These are phyloP conservation scores for Carex scoparia DNA, from an alignment of 176 grass and related monocot genomes.

Conservation along the genomic window DNA sequence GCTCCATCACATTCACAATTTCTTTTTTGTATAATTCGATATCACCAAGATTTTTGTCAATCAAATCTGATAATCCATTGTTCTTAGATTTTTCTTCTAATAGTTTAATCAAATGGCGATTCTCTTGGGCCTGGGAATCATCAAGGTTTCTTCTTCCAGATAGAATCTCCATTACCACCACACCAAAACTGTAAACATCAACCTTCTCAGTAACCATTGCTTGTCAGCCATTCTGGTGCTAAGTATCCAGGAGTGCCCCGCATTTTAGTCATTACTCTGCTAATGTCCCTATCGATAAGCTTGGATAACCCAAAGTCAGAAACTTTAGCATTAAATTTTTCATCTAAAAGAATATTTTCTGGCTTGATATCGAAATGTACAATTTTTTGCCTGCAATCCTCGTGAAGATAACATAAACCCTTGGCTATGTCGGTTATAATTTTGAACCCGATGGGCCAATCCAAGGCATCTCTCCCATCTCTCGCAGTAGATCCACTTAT, in stretches of 20 bases:
- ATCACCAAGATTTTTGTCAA: background rate
- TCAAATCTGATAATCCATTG: slow-evolving; percentile 26
- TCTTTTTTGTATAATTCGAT: slow-evolving; percentile 24
- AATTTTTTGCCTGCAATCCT: slow-evolving; percentile 50
- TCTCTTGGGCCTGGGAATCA: slow-evolving; percentile 24
- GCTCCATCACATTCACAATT: slow-evolving; percentile 33
- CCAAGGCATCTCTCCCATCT: too few relatives aligned
- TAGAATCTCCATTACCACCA: slow-evolving; percentile 58
- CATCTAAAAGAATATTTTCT: slow-evolving; percentile 59
- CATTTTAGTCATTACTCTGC: slow-evolving; percentile 38
- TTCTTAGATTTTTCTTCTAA: slow-evolving; percentile 35
- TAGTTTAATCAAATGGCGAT: slow-evolving; percentile 32
- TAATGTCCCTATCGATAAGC: slow-evolving; percentile 44
- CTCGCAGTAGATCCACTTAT: too few relatives aligned
- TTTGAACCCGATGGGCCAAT: slow-evolving; percentile 29
- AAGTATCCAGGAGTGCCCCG: slow-evolving; percentile 48
- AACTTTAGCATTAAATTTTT: slow-evolving; percentile 46
- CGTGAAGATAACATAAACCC: slow-evolving; percentile 59
- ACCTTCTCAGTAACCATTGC: slow-evolving; percentile 55
- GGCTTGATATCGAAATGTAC: slow-evolving; percentile 68
- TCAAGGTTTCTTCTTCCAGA: slow-evolving; percentile 50
- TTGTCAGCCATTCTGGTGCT: slow-evolving; percentile 60
- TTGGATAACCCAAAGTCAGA: slow-evolving; percentile 68
- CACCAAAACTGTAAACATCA: slow-evolving; percentile 61
- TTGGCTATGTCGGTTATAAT: slow-evolving; percentile 41